Base-by-base conservation (phyloP, 345 rosid species). In the Lepidium didymum region DNA sequence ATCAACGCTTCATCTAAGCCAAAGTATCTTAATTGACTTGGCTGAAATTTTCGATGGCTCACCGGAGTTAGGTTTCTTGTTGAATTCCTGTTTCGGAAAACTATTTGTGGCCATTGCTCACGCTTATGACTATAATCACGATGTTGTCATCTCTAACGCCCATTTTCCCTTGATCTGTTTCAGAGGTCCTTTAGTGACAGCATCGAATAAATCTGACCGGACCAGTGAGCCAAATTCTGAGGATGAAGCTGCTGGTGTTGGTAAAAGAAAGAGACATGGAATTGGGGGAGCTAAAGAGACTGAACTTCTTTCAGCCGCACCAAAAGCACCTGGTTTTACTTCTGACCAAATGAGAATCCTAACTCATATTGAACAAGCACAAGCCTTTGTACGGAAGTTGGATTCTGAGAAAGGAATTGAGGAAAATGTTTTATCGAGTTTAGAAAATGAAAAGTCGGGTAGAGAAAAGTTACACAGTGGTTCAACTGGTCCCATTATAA, bases 391-490 rank as follows among this genome's bases (percentile, higher is more conserved):
- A 4, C 83, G 86, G 34, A 95, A 95, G 74, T 84, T 95, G 76
- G 99, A 95, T 74, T 75, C 90, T 55, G 99, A 95, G 78, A 95
- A 95, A 70, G 87, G 86, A 64, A 76, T 95, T 1, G 78, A 67
- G 67, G 99, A 87, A 41, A 91, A 95, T 70, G 62, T 91, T 38
- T 81, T 95, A 80, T 74, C 79, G 59, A 90, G 96, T 62, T 70
- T 94, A 27, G 94, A 83, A 18, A 81, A 65, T 45, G 94, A 87
- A 56, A 87, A 82, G 54, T 72, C 75, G 23, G 80, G 58, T 69
- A 87, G 90, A 72, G 99, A 91, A 44, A 91, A 91, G 81, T 72
- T 83, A 51, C 96, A 81, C 58, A 81, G 88, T 68, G 76, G 95
- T 62, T 90, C 92, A 7, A 80, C 75, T 41, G 99, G 99, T 38